Conservation (phyloP, 176 grass and related monocot species). For the Carex myosuroides region DNA sequence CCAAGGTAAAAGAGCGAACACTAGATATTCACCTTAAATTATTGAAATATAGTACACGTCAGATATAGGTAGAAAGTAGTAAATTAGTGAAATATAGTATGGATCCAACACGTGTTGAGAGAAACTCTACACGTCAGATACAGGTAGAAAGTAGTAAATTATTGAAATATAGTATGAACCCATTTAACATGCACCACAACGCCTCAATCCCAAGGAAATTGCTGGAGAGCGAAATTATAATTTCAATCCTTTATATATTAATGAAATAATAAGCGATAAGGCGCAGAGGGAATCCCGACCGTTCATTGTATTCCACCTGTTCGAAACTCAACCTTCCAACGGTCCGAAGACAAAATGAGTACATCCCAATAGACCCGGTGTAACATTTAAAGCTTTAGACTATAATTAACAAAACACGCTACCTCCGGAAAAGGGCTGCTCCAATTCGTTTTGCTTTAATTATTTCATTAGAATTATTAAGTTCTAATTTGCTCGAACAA, state of each 20-base stretch:
- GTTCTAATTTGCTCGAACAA: background rate
- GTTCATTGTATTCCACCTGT: background rate
- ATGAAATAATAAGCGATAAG: background rate
- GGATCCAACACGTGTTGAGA: too few relatives aligned
- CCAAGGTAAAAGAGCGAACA: background rate
- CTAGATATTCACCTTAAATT: background rate
- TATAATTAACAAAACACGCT: background rate
- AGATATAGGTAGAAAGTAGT: background rate
- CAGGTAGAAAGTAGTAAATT: background rate
- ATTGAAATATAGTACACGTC: background rate
- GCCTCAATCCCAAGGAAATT: background rate
- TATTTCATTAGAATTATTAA: background rate
- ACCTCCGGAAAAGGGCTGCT: background rate
- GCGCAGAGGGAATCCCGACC: slow-evolving; percentile 6
- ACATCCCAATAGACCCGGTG: background rate
- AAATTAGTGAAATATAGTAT: background rate
- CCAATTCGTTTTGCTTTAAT: background rate
- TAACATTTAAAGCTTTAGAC: background rate
- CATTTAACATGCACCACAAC: slow-evolving; percentile 1
- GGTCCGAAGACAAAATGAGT: background rate
- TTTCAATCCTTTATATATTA: background rate
- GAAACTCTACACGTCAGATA: background rate
- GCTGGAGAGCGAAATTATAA: background rate
- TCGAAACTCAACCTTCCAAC: slow-evolving; percentile 11
- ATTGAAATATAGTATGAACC: background rate